Evolutionary conservation across 2,329 filamentous ascomycete genomes (phyloP), one percentile per base, ranked within the genome.

Genomic region (Tolypocladium guangdongense): DNA sequence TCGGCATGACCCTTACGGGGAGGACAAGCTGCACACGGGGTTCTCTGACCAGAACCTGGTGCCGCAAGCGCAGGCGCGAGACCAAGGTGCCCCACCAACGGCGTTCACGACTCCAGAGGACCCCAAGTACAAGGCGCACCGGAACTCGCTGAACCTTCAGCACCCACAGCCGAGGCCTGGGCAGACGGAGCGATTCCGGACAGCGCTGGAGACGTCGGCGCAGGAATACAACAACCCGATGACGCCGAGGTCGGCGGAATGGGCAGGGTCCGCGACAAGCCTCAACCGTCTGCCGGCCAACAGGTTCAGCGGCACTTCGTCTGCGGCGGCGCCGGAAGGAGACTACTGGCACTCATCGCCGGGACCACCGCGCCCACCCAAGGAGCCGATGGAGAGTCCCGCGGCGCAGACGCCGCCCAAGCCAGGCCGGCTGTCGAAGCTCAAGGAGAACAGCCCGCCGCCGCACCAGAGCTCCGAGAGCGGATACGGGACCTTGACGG

Each of bases 71-170:
- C 60, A 62, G 43, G 27, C 12, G 11, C 52, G 52, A 35, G 38
- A 45, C 18, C 30, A 38, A 38, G 62, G 60, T 8, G 57, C 60
- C 10, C 75, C 77, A 4, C 71, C 81, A 7, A 74, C 78, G 43
- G 74, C 77, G 2, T 80, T 80, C 54, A 76, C 79, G 62, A 77
- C 77, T 5, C 65, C 68, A 0, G 84, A 81, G 62, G 86, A 90
- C 60, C 86, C 87, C 48, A 91, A 91, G 68, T 91, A 91, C 68
- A 85, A 87, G 67, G 87, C 86, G 53, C 86, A 91, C 66, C 84
- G 88, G 60, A 88, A 91, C 70, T 90, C 87, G 30, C 68, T 91
- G 53, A 89, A 90, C 62, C 73, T 92, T 39, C 83, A 90, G 64
- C 88, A 92, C 67, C 88, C 88, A 7, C 87, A 91, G 66, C 88